Percentiles rank a stretch among this genome's conserved stretches.
Conservation (phyloP, 129 eudicot species). For the Artemisia argyi region DNA sequence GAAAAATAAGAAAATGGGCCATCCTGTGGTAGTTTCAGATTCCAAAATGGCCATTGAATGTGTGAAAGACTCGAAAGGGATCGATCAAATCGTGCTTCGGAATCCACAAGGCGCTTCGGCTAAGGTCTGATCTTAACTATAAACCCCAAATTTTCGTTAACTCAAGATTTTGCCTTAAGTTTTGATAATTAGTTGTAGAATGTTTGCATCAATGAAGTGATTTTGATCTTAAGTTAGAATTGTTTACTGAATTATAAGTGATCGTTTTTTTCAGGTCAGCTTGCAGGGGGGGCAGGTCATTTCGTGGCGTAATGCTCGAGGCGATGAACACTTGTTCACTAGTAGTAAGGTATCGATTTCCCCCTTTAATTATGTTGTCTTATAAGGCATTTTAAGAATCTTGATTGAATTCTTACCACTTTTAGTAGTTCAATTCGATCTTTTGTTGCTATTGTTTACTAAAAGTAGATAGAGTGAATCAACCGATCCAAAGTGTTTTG, state of each 20-base stretch:
- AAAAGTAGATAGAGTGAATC: not conserved
- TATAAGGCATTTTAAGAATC: too few species aligned
- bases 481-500: not conserved
- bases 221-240: not conserved
- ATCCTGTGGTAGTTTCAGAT: slow-evolving; percentile 39
- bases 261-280: slow-evolving; percentile 62
- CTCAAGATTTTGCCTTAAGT: slow-evolving; percentile 11
- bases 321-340: slow-evolving; percentile 80
- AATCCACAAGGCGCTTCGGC: slow-evolving; percentile 70
- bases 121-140: slow-evolving; percentile 38
- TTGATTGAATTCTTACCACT: too few species aligned
- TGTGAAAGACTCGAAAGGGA: slow-evolving; percentile 63
- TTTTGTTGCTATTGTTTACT: not conserved
- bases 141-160: not conserved
- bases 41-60: slow-evolving; percentile 38
- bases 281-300: slow-evolving; percentile 89
- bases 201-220: not conserved
- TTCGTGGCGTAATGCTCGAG: slow-evolving; percentile 78
- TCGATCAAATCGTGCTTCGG: slow-evolving; percentile 61
- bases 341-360: slow-evolving; percentile 62
- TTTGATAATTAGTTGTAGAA: not conserved
- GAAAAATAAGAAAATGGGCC: slow-evolving; percentile 41
- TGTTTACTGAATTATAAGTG: not conserved
- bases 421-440: not conserved
- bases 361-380: not conserved